Evolutionary conservation across 768 basidiomycete species (phyloP).

Genomic region (Auriscalpium microsporum): DNA sequence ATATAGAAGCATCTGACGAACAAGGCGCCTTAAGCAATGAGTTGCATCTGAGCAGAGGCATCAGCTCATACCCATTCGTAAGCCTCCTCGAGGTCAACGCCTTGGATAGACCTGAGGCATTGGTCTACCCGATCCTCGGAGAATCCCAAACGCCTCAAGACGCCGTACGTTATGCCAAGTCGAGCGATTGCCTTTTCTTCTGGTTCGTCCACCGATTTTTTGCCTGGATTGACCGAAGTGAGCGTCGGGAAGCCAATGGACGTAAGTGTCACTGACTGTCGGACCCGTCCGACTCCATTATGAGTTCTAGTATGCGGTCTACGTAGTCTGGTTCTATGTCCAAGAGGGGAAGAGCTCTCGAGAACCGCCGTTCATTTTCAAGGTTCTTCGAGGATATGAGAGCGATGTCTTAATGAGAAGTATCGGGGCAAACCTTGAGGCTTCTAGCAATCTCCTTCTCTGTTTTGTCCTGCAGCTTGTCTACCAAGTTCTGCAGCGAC

Average conservation of each 20-base stretch:
- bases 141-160: slow-evolving; percentile 72
- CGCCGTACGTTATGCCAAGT: slow-evolving; percentile 75
- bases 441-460: slow-evolving; percentile 75
- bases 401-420: neutral
- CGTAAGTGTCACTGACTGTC: neutral
- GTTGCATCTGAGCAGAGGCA: neutral
- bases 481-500: slow-evolving; percentile 63
- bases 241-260: neutral
- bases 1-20: slow-evolving; percentile 51
- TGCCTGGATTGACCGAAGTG: slow-evolving; percentile 17
- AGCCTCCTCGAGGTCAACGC: slow-evolving; percentile 79
- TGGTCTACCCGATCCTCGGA: slow-evolving; percentile 56
- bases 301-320: slow-evolving; percentile 50
- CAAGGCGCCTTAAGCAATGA: neutral
- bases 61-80: slow-evolving; percentile 71
- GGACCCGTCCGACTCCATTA: slow-evolving; percentile 21
- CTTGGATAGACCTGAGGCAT: slow-evolving; percentile 56
- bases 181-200: slow-evolving; percentile 66
- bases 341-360: slow-evolving; percentile 52
- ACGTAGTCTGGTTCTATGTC: slow-evolving; percentile 53
- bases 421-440: slow-evolving; percentile 47
- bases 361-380: slow-evolving; percentile 71
- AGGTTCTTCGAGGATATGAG: slow-evolving; percentile 43
- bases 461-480: slow-evolving; percentile 78
- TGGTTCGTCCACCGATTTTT: slow-evolving; percentile 38